Evolutionary conservation across 179 eudicot species (phyloP).

Genomic region (Patellifolia procumbens): DNA sequence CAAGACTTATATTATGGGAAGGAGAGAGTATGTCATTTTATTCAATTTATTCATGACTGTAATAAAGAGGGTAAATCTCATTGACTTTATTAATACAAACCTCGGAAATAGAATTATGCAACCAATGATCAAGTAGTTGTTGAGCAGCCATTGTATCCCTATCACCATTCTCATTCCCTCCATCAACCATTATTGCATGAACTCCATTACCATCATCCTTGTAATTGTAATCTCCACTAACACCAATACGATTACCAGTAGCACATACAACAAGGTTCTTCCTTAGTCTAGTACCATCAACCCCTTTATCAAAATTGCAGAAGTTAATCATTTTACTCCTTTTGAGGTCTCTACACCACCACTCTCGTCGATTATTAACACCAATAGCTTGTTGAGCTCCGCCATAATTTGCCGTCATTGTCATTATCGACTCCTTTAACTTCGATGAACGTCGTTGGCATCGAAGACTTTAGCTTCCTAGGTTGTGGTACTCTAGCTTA

Average conservation of each 20-base stretch:
- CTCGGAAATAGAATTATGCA: conserved; percentile 43
- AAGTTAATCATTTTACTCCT: neutral
- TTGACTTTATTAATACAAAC: too few relatives aligned
- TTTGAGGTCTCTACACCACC: neutral
- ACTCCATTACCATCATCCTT: neutral
- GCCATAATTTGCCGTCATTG: neutral
- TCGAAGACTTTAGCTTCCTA: neutral
- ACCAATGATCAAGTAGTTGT: conserved; percentile 39
- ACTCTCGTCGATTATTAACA: neutral
- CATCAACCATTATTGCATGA: neutral
- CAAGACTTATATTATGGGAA: too few relatives aligned
- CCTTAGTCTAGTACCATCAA: neutral
- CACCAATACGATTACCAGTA: too few relatives aligned
- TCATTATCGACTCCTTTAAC: neutral
- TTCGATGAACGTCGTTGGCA: neutral
- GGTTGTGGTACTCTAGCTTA: too few relatives aligned
- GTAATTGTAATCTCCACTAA: too few relatives aligned
- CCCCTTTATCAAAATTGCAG: neutral
- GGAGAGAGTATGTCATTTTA: too few relatives aligned
- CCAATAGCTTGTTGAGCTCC: neutral
- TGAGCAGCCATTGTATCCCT: conserved; percentile 18
- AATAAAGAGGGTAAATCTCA: too few relatives aligned
- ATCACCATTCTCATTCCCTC: neutral
- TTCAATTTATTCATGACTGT: too few relatives aligned
- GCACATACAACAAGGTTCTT: neutral